phyloP scores from a whole-genome alignment of 106 monocot species.

The Cymbidium sinense region DNA sequence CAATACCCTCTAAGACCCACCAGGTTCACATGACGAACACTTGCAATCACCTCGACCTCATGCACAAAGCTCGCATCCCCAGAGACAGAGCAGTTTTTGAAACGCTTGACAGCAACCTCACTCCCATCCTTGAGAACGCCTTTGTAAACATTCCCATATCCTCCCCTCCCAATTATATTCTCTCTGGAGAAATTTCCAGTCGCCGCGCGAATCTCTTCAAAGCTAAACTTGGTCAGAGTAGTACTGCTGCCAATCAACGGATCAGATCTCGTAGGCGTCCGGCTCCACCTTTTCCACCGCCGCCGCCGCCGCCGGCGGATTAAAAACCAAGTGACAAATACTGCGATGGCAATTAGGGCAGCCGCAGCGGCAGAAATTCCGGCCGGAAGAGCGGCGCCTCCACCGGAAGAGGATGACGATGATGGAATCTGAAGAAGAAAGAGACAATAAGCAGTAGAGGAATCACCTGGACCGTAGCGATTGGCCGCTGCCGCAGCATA shows the following conservation, averaged over 20 bases:
- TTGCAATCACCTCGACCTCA: conserved; percentile 88
- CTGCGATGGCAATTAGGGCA: conserved; percentile 16
- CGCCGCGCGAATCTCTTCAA: conserved; percentile 69
- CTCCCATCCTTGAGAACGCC: conserved; percentile 48
- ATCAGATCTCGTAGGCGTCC: conserved; percentile 6
- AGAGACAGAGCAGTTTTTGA: conserved; percentile 79
- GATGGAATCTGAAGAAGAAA: conserved; percentile 32
- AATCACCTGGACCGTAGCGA: conserved; percentile 45
- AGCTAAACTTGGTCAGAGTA: conserved; percentile 44
- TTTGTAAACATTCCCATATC: conserved; percentile 69
- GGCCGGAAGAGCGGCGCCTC: not conserved
- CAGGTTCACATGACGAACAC: conserved; percentile 80
- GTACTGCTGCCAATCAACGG: conserved; percentile 45
- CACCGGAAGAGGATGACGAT: not conserved
- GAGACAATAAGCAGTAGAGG: conserved; percentile 47
- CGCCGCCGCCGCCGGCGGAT: conserved; percentile 2
- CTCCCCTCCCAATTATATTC: conserved; percentile 76
- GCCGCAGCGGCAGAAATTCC: not conserved
- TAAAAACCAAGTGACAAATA: conserved; percentile 3
- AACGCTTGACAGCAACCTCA: conserved; percentile 61
- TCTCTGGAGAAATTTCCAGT: conserved; percentile 66
- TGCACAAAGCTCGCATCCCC: conserved; percentile 75
- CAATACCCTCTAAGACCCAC: conserved; percentile 81
- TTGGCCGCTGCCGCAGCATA: conserved; percentile 56
- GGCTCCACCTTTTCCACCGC: not conserved